phyloP scores from a whole-genome alignment of 106 monocot species.

The Hemerocallis citrina region DNA sequence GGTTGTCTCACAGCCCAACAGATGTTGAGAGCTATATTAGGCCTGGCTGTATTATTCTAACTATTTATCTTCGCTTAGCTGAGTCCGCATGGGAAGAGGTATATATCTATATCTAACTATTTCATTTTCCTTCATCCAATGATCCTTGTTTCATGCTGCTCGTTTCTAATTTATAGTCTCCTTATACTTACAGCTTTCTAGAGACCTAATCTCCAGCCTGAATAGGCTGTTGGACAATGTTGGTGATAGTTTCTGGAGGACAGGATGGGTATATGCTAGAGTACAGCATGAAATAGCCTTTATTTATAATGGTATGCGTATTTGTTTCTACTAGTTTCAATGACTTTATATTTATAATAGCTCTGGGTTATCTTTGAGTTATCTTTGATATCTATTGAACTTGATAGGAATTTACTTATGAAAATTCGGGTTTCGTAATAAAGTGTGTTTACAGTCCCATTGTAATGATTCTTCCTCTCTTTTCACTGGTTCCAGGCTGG shows the following conservation, averaged over 20 bases:
- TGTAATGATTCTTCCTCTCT: background rate
- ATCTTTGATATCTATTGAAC: no score
- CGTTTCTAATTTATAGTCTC: slow-evolving; percentile 1
- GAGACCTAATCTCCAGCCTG: slow-evolving; percentile 43
- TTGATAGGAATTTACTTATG: no score
- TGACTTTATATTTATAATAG: no score
- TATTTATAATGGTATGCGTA: slow-evolving; percentile 65
- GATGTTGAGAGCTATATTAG: slow-evolving; percentile 90
- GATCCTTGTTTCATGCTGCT: background rate
- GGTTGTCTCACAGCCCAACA: slow-evolving; percentile 78
- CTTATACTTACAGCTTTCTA: slow-evolving; percentile 35
- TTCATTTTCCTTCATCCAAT: background rate
- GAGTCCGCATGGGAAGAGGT: slow-evolving; percentile 63
- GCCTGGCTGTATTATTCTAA: slow-evolving; percentile 84
- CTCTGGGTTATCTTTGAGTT: no score
- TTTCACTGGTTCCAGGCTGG: slow-evolving; percentile 57
- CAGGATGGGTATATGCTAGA: slow-evolving; percentile 68
- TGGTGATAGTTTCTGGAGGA: slow-evolving; percentile 57
- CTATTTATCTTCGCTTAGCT: slow-evolving; percentile 64
- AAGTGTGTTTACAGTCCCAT: background rate
- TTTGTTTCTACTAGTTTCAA: no score
- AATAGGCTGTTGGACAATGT: slow-evolving; percentile 44
- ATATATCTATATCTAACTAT: slow-evolving; percentile 2
- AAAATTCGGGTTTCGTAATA: background rate
- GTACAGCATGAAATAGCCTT: slow-evolving; percentile 53